Percentiles rank a stretch among this genome's conserved stretches.
Evolutionary conservation across 495 filamentous ascomycete genomes (phyloP).

Genomic region (Parathielavia appendiculata): DNA sequence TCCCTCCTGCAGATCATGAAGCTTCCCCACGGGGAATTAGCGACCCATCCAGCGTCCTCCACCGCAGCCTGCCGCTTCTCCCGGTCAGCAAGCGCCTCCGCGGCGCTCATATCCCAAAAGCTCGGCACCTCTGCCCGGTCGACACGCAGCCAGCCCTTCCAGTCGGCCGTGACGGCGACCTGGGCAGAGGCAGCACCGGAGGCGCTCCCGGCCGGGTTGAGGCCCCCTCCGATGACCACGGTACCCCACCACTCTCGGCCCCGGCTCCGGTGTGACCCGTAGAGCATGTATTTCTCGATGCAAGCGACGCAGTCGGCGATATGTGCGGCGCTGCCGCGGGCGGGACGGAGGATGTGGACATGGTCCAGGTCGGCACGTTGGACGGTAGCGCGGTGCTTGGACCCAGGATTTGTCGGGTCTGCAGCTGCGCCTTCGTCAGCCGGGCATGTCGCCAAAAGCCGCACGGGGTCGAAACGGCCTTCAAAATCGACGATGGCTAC

Average conservation of each 20-base stretch:
- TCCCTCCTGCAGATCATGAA: slow-evolving; percentile 21
- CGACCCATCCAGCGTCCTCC: slow-evolving; percentile 27
- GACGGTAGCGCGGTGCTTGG: background rate
- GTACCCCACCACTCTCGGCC: slow-evolving; percentile 47
- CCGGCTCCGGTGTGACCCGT: slow-evolving; percentile 40
- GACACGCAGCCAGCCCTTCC: slow-evolving; percentile 48
- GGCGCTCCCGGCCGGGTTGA: slow-evolving; percentile 2
- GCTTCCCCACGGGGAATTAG: slow-evolving; percentile 26
- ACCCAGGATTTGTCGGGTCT: background rate
- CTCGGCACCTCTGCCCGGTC: slow-evolving; percentile 36
- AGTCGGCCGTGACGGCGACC: slow-evolving; percentile 34
- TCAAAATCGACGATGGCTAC: slow-evolving; percentile 69
- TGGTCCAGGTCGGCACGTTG: slow-evolving; percentile 32
- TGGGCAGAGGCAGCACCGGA: slow-evolving; percentile 20
- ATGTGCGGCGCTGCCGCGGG: slow-evolving; percentile 18
- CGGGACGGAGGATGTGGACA: slow-evolving; percentile 39
- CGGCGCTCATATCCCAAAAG: slow-evolving; percentile 20
- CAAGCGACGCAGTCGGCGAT: slow-evolving; percentile 28
- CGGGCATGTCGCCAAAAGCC: slow-evolving; percentile 37
- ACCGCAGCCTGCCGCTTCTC: slow-evolving; percentile 22
- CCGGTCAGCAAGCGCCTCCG: slow-evolving; percentile 22
- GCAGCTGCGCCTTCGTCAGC: background rate
- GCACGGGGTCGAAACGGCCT: slow-evolving; percentile 56
- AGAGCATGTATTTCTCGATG: slow-evolving; percentile 46
- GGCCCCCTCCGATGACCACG: slow-evolving; percentile 39